phyloP scores from a whole-genome alignment of 306 rosid species.

The Carpinus fangiana region DNA sequence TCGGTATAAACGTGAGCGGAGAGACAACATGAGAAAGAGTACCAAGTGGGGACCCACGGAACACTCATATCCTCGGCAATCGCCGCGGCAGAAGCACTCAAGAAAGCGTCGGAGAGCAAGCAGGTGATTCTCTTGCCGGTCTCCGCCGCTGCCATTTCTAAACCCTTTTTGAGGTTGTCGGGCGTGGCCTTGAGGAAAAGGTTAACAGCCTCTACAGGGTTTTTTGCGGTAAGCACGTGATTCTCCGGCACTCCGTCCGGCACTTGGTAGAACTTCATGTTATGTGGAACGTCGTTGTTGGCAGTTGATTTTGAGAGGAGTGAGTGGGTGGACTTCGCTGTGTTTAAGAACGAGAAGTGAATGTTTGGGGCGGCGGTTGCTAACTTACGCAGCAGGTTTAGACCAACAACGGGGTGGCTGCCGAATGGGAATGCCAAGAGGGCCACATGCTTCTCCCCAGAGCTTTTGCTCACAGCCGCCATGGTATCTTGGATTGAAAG shows the following conservation, averaged over 20 bases:
- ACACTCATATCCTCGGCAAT: slow-evolving; percentile 35
- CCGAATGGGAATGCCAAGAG: slow-evolving; percentile 38
- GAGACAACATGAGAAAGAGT: slow-evolving; percentile 25
- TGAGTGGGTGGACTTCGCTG: slow-evolving; percentile 8
- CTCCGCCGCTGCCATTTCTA: slow-evolving; percentile 24
- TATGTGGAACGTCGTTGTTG: neutral
- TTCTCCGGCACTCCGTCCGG: slow-evolving; percentile 31
- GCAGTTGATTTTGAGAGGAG: slow-evolving; percentile 1
- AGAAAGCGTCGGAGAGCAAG: slow-evolving; percentile 40
- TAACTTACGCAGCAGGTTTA: slow-evolving; percentile 27
- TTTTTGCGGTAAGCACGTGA: slow-evolving; percentile 3
- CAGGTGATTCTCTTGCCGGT: slow-evolving; percentile 29
- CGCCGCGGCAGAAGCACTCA: slow-evolving; percentile 3
- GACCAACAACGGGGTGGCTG: slow-evolving; percentile 20
- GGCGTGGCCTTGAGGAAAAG: slow-evolving; percentile 36
- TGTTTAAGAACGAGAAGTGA: slow-evolving; percentile 38
- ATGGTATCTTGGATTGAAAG: neutral
- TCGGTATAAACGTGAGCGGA: slow-evolving; percentile 37
- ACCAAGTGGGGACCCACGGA: slow-evolving; percentile 55
- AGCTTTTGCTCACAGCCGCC: neutral
- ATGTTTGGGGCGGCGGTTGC: slow-evolving; percentile 32
- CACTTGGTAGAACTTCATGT: slow-evolving; percentile 25
- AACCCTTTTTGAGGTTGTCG: slow-evolving; percentile 21
- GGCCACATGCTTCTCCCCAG: slow-evolving; percentile 21
- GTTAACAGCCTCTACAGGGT: slow-evolving; percentile 18